These are phyloP conservation scores for Yamadazyma trypodendri DNA, from an alignment of 1,139 yeast species.

Conservation along the genomic window DNA sequence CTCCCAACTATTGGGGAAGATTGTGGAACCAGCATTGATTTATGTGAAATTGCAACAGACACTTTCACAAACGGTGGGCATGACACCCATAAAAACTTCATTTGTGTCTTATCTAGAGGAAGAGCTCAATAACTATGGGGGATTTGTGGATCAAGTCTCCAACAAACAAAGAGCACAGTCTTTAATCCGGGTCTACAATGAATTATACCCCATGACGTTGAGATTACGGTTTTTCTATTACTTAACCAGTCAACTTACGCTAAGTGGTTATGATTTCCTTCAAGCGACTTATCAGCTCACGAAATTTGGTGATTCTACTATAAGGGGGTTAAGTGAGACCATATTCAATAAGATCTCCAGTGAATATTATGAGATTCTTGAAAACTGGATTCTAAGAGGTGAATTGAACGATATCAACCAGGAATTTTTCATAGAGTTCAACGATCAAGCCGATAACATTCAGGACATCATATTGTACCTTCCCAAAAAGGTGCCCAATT, in stretches of 20 bases:
- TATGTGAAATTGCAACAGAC: constrained; percentile 44
- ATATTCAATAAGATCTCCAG: constrained; percentile 50
- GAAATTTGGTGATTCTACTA: constrained; percentile 60
- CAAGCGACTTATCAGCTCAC: constrained; percentile 51
- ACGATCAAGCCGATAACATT: constrained; percentile 28
- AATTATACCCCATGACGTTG: constrained; percentile 45
- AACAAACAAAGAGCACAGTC: constrained; percentile 24
- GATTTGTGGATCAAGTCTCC: constrained; percentile 48
- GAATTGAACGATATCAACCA: constrained; percentile 52
- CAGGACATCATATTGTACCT: constrained; percentile 35
- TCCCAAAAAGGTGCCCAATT: constrained; percentile 56
- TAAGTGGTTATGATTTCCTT: constrained; percentile 57
- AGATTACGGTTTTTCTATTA: constrained; percentile 57
- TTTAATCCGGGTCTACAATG: constrained; percentile 41
- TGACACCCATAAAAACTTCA: constrained; percentile 64
- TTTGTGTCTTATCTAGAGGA: constrained; percentile 55
- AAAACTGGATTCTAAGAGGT: constrained; percentile 72
- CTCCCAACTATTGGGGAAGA: constrained; percentile 53
- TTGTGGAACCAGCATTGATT: constrained; percentile 74
- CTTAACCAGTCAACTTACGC: constrained; percentile 34
- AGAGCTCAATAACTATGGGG: constrained; percentile 54
- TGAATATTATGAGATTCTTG: constrained; percentile 64
- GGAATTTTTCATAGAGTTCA: constrained; percentile 67
- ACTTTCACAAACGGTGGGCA: constrained; percentile 4
- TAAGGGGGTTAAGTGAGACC: constrained; percentile 41